Evolutionary conservation across 495 filamentous ascomycete genomes (phyloP), one percentile per base, ranked within the genome.

Genomic region (Podospora sp.): DNA sequence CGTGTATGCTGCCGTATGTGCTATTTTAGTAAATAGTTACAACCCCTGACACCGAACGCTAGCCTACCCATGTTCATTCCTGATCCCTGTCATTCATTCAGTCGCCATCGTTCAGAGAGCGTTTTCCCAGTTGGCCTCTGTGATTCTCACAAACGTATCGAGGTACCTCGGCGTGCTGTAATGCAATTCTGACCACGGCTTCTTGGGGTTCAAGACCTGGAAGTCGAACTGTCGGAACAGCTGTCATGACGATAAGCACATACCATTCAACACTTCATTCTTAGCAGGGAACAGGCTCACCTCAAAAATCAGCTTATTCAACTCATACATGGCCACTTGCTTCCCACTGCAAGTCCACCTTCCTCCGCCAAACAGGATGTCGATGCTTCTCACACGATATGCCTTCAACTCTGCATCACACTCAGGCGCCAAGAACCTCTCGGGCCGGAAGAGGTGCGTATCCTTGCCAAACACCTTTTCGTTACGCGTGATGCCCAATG

Each of bases 301-400:
- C 56, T 59, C 56, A 33, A 59, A 59, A 11, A 59, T 2, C 24
- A 27, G n/a, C 27, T 59, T 59, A 24, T 59, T 59, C 56, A 59
- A 35, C 27, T 59, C 56, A n/a, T 26, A 59, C 18, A 59, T 22
- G 24, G 56, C 56, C 4, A 59, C 18, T 20, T 29, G 56, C 56
- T 59, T 59, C 6, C 56, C 56, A 35, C 24, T 29, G 56, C 56
- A 59, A 1, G 27, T 59, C 56, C 56, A 35, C 56, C 56, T 33
- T 22, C 56, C 56, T 9, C 56, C 56, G n/a, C 56, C 56, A 35
- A 59, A 59, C 27, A 59, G 9, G 27, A 59, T 59, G 33, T 59
- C 56, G 4, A 59, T 8, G n/a, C 24, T 35, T 18, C 56, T 59
- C 2, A 59, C n/a, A 3, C 56, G 6, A 27, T 11, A 29, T 16